These are phyloP conservation scores for Suhomyces kunorum DNA, from an alignment of 1,139 yeast genomes.

Conservation along the genomic window DNA sequence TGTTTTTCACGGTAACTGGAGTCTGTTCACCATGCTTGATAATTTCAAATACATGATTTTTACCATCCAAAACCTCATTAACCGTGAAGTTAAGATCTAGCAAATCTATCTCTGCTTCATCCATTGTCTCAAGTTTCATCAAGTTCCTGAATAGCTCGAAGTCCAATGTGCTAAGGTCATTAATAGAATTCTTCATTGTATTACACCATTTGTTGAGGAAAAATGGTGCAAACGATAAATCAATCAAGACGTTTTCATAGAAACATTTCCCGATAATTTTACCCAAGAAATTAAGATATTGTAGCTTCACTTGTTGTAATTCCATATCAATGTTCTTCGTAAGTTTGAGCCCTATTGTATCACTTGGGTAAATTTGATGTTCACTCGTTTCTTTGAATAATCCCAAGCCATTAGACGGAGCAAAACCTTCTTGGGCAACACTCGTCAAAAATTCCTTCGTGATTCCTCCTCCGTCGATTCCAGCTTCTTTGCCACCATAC, in stretches of 20 bases:
- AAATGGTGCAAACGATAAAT: constrained; percentile 83
- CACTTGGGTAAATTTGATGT: constrained; percentile 73
- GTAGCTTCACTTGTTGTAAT: constrained; percentile 35
- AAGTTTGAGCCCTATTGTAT: constrained; percentile 47
- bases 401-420: constrained; percentile 41
- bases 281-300: constrained; percentile 66
- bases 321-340: constrained; percentile 27
- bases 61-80: constrained; percentile 44
- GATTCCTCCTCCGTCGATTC: constrained; percentile 96
- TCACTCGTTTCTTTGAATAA: constrained; percentile 51
- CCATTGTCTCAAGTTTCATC: constrained; percentile 59
- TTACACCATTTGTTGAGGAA: constrained; percentile 73
- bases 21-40: constrained; percentile 58
- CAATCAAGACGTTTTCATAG: constrained; percentile 80
- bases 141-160: constrained; percentile 64
- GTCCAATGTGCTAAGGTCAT: constrained; percentile 77
- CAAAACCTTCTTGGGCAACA: constrained; percentile 69
- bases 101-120: constrained; percentile 54
- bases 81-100: constrained; percentile 70
- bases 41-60: constrained; percentile 53
- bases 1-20: constrained; percentile 61
- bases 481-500: constrained; percentile 77
- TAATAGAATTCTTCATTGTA: constrained; percentile 58
- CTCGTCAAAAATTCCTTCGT: constrained; percentile 87
- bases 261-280: constrained; percentile 84